Conservation (phyloP, 805 yeast genomes). For the Schwanniomyces occidentalis region DNA sequence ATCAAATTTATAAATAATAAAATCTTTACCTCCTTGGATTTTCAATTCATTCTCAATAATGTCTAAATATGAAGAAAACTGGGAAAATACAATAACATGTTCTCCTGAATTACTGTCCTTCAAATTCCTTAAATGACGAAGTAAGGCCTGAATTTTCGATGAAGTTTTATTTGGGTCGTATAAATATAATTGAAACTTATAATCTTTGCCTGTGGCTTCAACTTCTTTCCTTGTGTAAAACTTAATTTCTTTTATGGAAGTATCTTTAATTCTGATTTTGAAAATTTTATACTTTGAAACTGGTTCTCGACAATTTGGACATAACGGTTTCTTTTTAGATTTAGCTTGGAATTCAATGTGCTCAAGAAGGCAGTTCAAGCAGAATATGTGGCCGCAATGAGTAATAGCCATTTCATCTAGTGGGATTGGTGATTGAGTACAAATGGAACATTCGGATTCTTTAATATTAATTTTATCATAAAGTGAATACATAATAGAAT, state of each 20-base stretch:
- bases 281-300: constrained; percentile 53
- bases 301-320: constrained; percentile 74
- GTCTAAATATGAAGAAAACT: constrained; percentile 81
- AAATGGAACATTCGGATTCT: constrained; percentile 78
- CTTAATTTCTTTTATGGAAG: constrained; percentile 19
- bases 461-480: constrained; percentile 32
- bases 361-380: constrained; percentile 69
- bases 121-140: constrained; percentile 56
- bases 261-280: constrained; percentile 29
- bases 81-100: constrained; percentile 86
- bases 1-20: constrained; percentile 70
- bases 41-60: constrained; percentile 63
- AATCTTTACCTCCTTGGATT: constrained; percentile 40
- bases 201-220: constrained; percentile 20
- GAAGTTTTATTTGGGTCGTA: constrained; percentile 59
- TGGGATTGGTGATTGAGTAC: constrained; percentile 67
- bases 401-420: constrained; percentile 58
- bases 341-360: constrained; percentile 70
- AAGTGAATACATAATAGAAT: constrained; percentile 26
- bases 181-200: constrained; percentile 35
- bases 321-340: constrained; percentile 47
- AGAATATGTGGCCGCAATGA: constrained; percentile 80
- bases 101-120: constrained; percentile 60
- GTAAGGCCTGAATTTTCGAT: constrained; percentile 69
- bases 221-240: constrained; percentile 28